Evolutionary conservation across 202 grass and related monocot species (phyloP).

Genomic region (Panicum virgatum): DNA sequence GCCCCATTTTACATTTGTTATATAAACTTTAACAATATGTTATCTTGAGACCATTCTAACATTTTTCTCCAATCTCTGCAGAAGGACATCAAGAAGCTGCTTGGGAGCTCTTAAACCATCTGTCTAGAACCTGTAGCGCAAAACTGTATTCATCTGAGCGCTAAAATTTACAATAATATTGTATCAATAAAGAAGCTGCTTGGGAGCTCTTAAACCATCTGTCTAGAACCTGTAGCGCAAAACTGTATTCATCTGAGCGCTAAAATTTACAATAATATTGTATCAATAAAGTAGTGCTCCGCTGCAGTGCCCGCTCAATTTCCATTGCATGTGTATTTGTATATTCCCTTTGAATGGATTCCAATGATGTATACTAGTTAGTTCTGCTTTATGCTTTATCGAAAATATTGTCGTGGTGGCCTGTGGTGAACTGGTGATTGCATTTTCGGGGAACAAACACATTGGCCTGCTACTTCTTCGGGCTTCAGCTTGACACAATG

Average conservation of each 20-base stretch:
- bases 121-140: neutral
- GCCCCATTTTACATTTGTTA: neutral
- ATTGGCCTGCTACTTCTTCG: neutral
- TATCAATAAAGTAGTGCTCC: slow-evolving; percentile 40
- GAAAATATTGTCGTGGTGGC: neutral
- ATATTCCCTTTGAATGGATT: slow-evolving; percentile 31
- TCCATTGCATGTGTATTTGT: slow-evolving; percentile 29
- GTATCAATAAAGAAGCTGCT: slow-evolving; percentile 58
- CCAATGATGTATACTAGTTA: neutral
- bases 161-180: slow-evolving; percentile 8
- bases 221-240: neutral
- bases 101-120: slow-evolving; percentile 56
- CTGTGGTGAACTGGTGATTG: neutral
- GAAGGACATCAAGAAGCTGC: slow-evolving; percentile 96
- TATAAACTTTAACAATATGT: neutral
- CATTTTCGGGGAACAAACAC: neutral
- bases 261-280: slow-evolving; percentile 7
- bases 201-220: slow-evolving; percentile 50
- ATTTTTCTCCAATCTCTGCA: slow-evolving; percentile 43
- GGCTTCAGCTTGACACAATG: neutral
- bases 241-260: neutral
- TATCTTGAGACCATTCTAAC: neutral
- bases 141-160: neutral
- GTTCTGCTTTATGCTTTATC: neutral
- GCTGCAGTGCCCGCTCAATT: neutral